Evolutionary conservation across 2,329 filamentous ascomycete species (phyloP).

Genomic region (Aspergillus versicolor): DNA sequence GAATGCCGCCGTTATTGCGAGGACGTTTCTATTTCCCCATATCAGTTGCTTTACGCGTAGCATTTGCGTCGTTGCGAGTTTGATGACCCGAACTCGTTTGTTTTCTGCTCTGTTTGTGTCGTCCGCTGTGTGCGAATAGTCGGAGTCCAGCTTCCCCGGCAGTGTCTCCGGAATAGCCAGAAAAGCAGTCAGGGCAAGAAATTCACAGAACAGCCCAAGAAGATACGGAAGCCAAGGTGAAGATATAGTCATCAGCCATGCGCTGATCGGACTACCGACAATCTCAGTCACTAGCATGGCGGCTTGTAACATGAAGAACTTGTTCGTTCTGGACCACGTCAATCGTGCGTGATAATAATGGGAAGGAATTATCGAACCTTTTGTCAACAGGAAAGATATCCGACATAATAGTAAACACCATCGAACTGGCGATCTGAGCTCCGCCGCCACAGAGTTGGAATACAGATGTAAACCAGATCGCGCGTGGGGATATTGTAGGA

Average conservation of each 20-base stretch:
- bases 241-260: not conserved
- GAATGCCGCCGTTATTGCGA: not conserved
- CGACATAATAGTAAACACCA: not conserved
- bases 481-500: accelerated
- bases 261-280: not conserved
- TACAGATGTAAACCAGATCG: not conserved
- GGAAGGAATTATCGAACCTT: not conserved
- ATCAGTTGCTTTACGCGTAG: too few species aligned
- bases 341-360: too few species aligned
- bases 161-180: too few species aligned
- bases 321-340: not conserved
- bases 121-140: too few species aligned
- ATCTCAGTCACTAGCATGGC: not conserved
- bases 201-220: not conserved
- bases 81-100: too few species aligned
- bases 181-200: too few species aligned
- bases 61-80: too few species aligned
- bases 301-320: not conserved
- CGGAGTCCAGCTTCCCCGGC: too few species aligned
- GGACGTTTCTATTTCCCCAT: too few species aligned
- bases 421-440: not conserved
- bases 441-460: not conserved
- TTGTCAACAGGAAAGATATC: not conserved
- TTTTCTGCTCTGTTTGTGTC: too few species aligned
- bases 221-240: not conserved